Evolutionary conservation across 192 early-diverging fungal species (phyloP), one percentile per base, ranked within the genome.

Genomic region (Kickxella alabastrina): DNA sequence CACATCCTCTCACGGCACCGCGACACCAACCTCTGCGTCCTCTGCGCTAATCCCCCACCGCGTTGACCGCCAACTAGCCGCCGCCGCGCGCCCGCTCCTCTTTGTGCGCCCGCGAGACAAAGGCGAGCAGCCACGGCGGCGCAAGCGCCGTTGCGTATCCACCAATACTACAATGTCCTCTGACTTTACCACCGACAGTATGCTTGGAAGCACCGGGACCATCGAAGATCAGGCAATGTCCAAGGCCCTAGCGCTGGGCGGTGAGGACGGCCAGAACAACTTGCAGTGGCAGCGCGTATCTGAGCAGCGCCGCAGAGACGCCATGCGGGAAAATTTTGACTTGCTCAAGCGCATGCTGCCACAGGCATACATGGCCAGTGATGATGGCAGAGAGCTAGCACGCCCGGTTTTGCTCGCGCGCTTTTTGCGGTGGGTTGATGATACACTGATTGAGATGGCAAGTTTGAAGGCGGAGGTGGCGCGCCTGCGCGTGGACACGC

Each of bases 271-370:
- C 18, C 43, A 64, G 35, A 55, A 45, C 29, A 62, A 49, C 15
- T 43, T 68, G 37, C 73, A 76, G 38, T 69, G 73, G 73, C 73
- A 76, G 51, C 66, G 73, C 0, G 65, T 76, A 28, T 76, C 73
- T 9, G 73, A 76, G 51, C 73, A 76, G 40, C 53, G 73, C 10
- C 61, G 73, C 1, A 46, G 73, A 5, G 73, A 76, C 28, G 73
- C 73, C 15, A 76, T 76, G 73, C 73, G 73, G 5, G 73, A 76
- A 42, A 76, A 68, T 57, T 76, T 76, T 57, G 73, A 76, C 14
- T 48, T 76, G 39, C 73, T 76, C 43, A 76, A 76, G 28, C 66
- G 73, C 49, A 76, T 76, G 73, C 61, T 76, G 14, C 73, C 73
- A n/a, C 68, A 62, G 22, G 52, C 19, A 29, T 68, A 73, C 50